A percentile compares a stretch with the other conserved stretches of the same genome.
Evolutionary conservation across 2,329 filamentous ascomycete species (phyloP).

Genomic region (Balansia obtecta): DNA sequence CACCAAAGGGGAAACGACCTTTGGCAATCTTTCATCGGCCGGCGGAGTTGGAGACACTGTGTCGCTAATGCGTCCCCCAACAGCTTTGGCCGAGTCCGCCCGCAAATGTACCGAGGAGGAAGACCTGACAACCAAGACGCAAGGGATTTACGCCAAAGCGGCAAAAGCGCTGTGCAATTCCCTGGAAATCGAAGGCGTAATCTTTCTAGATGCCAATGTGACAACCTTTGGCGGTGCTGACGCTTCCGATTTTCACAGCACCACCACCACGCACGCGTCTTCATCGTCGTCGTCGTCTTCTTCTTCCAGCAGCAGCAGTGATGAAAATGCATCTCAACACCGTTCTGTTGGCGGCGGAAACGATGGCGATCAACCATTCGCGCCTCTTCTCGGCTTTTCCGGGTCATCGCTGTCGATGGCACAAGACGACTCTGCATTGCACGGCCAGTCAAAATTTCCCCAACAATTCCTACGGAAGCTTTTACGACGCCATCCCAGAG

Average conservation of each 20-base stretch:
- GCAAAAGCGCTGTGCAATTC: conserved; percentile 2
- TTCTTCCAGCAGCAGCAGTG: conserved; percentile 12
- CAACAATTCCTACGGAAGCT: conserved; percentile 28
- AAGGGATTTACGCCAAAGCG: neutral
- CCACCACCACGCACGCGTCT: conserved; percentile 16
- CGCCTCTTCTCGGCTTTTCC: conserved; percentile 25
- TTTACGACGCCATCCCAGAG: conserved; percentile 30
- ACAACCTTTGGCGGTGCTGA: conserved; percentile 1
- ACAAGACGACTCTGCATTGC: conserved; percentile 12
- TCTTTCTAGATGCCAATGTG: conserved; percentile 1
- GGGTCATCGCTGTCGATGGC: conserved; percentile 19
- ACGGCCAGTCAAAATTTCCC: conserved; percentile 16
- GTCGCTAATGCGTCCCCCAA: neutral
- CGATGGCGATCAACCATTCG: neutral
- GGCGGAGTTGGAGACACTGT: neutral
- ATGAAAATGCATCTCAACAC: conserved; percentile 9
- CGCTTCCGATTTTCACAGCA: conserved; percentile 7
- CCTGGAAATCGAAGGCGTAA: neutral
- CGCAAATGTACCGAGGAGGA: neutral
- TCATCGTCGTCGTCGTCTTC: neutral
- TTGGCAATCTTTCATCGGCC: neutral
- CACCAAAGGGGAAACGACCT: too few relatives aligned
- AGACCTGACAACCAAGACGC: neutral
- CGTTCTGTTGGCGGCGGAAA: neutral
- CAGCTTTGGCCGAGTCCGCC: neutral